Evolutionary conservation across 257 asterid species (phyloP).

Genomic region (Solanum neorickii): DNA sequence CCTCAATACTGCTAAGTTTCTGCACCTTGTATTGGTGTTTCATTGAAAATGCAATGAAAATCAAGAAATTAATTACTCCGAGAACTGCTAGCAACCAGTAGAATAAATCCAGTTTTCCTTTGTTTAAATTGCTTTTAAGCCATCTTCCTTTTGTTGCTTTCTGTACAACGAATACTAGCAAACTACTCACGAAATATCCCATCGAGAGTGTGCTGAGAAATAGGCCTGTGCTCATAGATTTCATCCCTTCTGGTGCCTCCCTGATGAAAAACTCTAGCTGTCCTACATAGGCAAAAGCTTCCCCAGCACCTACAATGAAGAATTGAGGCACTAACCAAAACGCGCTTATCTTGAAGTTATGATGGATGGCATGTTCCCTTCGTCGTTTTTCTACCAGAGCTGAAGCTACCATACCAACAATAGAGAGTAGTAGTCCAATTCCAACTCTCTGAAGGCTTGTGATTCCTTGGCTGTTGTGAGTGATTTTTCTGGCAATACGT

Average conservation of each 20-base stretch:
- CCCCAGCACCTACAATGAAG: slow-evolving; percentile 80
- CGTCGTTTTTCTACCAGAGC: slow-evolving; percentile 48
- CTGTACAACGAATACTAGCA: slow-evolving; percentile 54
- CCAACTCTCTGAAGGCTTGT: slow-evolving; percentile 70
- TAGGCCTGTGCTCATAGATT: slow-evolving; percentile 86
- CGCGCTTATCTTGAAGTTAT: slow-evolving; percentile 26
- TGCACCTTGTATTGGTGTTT: slow-evolving; percentile 67
- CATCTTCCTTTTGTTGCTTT: slow-evolving; percentile 38
- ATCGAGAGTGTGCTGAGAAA: slow-evolving; percentile 67
- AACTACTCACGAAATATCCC: slow-evolving; percentile 70
- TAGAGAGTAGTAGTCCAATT: slow-evolving; percentile 51
- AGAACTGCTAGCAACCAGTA: slow-evolving; percentile 75
- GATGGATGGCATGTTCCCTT: slow-evolving; percentile 3
- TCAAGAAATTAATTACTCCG: slow-evolving; percentile 46
- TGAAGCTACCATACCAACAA: slow-evolving; percentile 59
- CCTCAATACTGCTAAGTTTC: slow-evolving; percentile 14
- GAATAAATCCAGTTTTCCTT: slow-evolving; percentile 46
- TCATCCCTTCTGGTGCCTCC: slow-evolving; percentile 88
- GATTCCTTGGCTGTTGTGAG: slow-evolving; percentile 46
- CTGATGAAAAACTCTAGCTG: slow-evolving; percentile 83
- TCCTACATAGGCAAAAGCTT: slow-evolving; percentile 84
- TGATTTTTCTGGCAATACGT: slow-evolving; percentile 45
- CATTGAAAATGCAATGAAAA: slow-evolving; percentile 42
- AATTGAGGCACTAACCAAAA: slow-evolving; percentile 85
- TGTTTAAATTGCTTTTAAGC: slow-evolving; percentile 54